A percentile compares a stretch with the other conserved stretches of the same genome.
phyloP scores from a whole-genome alignment of 1,284 basidiomycete species.

The Xanthoconium separans region DNA sequence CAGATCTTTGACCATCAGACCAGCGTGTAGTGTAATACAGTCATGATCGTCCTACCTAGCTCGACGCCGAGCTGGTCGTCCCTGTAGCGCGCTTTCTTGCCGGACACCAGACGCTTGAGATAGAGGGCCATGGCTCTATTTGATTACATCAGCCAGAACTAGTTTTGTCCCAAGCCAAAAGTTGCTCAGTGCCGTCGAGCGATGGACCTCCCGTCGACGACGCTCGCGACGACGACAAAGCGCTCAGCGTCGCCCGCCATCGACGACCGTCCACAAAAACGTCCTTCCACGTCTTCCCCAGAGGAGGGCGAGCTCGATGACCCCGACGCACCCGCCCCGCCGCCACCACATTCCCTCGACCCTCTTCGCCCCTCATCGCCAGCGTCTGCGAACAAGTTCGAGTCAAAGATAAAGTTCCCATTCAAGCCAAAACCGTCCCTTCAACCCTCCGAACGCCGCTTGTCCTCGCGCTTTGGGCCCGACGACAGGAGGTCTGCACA shows the following conservation, averaged over 20 bases:
- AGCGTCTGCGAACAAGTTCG: constrained; percentile 28
- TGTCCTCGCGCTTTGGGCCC: constrained; percentile 15
- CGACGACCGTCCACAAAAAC: constrained; percentile 50
- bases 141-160: constrained; percentile 24
- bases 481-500: constrained; percentile 30
- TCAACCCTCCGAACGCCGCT: constrained; percentile 6
- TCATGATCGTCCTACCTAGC: constrained; percentile 44
- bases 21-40: not conserved
- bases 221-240: constrained; percentile 42
- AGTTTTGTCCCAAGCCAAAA: constrained; percentile 5
- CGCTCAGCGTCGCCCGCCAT: constrained; percentile 53
- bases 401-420: constrained; percentile 62
- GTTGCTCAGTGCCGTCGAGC: not conserved
- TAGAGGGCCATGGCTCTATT: constrained; percentile 46
- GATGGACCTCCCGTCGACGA: constrained; percentile 15
- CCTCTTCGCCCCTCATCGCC: constrained; percentile 19
- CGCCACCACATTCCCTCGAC: constrained; percentile 14
- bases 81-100: constrained; percentile 75
- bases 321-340: constrained; percentile 15
- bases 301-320: constrained; percentile 78
- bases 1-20: constrained; percentile 47
- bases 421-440: constrained; percentile 58
- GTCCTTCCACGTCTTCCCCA: constrained; percentile 58
- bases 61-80: constrained; percentile 70
- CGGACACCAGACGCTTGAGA: constrained; percentile 68